Evolutionary conservation across 2,329 filamentous ascomycete species (phyloP).

Genomic region (Corinectria fuckeliana): DNA sequence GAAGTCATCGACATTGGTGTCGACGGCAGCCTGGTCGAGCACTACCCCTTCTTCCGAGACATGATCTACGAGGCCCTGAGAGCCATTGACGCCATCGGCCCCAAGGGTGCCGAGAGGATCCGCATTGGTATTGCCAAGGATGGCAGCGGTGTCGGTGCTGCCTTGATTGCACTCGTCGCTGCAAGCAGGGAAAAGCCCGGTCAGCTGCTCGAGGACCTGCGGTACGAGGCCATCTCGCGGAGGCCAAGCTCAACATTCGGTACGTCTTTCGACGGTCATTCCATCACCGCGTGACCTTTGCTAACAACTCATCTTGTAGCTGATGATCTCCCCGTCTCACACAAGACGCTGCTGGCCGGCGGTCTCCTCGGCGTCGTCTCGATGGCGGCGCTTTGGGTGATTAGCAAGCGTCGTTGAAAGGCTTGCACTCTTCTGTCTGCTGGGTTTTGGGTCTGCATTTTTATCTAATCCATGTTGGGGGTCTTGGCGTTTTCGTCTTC

Average conservation of each 20-base stretch:
- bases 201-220: slow-evolving; percentile 52
- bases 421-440: not conserved
- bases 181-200: slow-evolving; percentile 66
- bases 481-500: slow-evolving; percentile 15
- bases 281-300: not conserved
- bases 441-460: slow-evolving; percentile 10
- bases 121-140: slow-evolving; percentile 97
- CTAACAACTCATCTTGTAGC: slow-evolving; percentile 35
- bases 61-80: slow-evolving; percentile 85
- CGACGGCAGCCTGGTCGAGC: slow-evolving; percentile 92
- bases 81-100: slow-evolving; percentile 78
- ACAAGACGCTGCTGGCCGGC: slow-evolving; percentile 42
- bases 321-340: slow-evolving; percentile 41
- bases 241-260: slow-evolving; percentile 41
- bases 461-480: slow-evolving; percentile 1
- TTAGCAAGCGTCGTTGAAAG: slow-evolving; percentile 39
- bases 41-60: slow-evolving; percentile 91
- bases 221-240: slow-evolving; percentile 46
- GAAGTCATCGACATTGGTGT: slow-evolving; percentile 89
- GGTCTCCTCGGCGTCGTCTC: slow-evolving; percentile 48
- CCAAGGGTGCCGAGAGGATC: slow-evolving; percentile 80
- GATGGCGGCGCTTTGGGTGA: slow-evolving; percentile 48
- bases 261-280: slow-evolving; percentile 31
- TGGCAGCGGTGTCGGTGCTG: slow-evolving; percentile 83
- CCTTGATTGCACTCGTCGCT: slow-evolving; percentile 90